Conservation (phyloP, 1,284 basidiomycete species). For the Acaromyces ingoldii region DNA sequence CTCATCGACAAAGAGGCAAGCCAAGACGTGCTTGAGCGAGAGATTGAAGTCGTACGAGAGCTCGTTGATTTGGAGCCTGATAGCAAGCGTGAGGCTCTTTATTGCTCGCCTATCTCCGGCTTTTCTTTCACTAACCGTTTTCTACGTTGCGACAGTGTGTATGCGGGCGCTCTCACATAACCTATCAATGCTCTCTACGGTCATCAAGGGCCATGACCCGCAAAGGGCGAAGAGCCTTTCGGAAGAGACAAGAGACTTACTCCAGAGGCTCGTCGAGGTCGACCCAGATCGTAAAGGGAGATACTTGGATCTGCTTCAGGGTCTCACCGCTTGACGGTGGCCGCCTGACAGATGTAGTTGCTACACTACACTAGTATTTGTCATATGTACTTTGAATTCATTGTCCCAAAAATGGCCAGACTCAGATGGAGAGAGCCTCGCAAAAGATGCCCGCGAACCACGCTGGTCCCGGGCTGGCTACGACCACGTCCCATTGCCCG, state of each 20-base stretch:
- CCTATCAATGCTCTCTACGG: slow-evolving; percentile 14
- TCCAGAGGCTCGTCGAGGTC: slow-evolving; percentile 18
- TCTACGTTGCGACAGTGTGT: slow-evolving; percentile 10
- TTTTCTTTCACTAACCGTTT: neutral
- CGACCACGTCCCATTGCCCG: too few species aligned
- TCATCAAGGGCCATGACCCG: neutral
- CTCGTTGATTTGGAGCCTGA: slow-evolving; percentile 85
- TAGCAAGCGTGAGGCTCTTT: slow-evolving; percentile 75
- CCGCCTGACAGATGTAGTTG: neutral
- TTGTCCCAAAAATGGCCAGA: too few species aligned
- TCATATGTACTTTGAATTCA: too few species aligned
- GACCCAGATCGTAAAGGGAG: slow-evolving; percentile 34
- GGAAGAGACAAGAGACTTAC: neutral
- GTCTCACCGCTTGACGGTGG: neutral
- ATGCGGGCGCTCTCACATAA: slow-evolving; percentile 35
- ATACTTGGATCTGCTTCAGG: slow-evolving; percentile 31
- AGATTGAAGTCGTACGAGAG: slow-evolving; percentile 75
- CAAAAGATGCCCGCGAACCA: too few species aligned
- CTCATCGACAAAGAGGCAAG: slow-evolving; percentile 61
- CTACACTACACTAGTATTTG: too few species aligned
- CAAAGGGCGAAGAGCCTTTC: too few species aligned
- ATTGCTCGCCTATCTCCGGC: neutral
- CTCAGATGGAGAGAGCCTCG: too few species aligned
- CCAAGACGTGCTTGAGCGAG: slow-evolving; percentile 61
- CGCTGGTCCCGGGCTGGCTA: too few species aligned